These are phyloP conservation scores for Trametes sp. DNA, from an alignment of 1,284 basidiomycete species.

Conservation along the genomic window DNA sequence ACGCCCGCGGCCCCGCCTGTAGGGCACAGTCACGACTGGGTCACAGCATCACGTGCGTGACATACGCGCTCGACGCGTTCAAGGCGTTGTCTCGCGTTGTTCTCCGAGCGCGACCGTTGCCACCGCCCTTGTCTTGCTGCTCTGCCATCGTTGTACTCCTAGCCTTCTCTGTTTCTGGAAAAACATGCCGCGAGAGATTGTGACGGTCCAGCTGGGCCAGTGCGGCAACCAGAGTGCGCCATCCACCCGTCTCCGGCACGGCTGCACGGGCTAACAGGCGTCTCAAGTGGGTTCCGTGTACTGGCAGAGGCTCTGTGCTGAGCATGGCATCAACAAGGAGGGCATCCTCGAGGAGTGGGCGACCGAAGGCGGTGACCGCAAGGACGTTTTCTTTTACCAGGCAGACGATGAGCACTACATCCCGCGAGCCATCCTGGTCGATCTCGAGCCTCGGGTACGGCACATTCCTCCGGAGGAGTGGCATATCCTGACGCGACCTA, in stretches of 20 bases:
- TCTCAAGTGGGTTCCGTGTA: constrained; percentile 85
- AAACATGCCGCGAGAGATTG: constrained; percentile 85
- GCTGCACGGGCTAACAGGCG: constrained; percentile 30
- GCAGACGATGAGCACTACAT: constrained; percentile 99
- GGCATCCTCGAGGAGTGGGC: constrained; percentile 96
- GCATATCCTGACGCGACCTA: constrained; percentile 2
- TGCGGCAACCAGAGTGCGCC: constrained; percentile 93
- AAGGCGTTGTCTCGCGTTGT: constrained; percentile 6
- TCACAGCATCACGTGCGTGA: constrained; percentile 22
- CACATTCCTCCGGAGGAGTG: background rate
- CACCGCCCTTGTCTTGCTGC: constrained; percentile 2
- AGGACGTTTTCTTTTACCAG: constrained; percentile 99
- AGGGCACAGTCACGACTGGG: constrained; percentile 8
- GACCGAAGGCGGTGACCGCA: constrained; percentile 92
- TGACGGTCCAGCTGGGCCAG: constrained; percentile 91
- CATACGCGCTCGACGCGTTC: constrained; percentile 24
- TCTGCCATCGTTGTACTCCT: constrained; percentile 13
- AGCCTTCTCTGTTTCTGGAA: constrained; percentile 9
- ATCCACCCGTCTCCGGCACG: constrained; percentile 30
- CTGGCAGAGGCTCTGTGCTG: constrained; percentile 95
- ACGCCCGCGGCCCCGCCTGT: constrained; percentile 16
- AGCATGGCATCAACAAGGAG: constrained; percentile 94
- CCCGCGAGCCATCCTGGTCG: constrained; percentile 94
- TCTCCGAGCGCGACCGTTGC: constrained; percentile 8
- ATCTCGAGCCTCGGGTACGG: constrained; percentile 95